Evolutionary conservation across 116 monocot species (phyloP).

Genomic region (Trichopus zeylanicus): DNA sequence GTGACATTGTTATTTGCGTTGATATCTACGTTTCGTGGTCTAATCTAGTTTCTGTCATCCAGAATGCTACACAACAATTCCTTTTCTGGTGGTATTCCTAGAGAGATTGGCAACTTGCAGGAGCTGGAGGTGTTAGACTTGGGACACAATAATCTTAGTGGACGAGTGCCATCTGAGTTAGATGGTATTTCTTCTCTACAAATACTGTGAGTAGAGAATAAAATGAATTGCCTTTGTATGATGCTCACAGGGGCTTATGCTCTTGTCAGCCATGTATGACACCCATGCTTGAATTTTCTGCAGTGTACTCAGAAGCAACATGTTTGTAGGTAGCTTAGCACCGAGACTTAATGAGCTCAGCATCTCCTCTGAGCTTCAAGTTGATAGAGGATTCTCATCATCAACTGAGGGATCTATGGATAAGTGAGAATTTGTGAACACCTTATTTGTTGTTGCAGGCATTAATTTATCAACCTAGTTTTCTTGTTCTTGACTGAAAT

Average conservation of each 20-base stretch:
- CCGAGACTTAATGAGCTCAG: conserved; percentile 15
- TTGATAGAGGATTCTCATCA: conserved; percentile 8
- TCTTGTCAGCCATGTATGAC: not conserved
- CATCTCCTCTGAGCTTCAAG: conserved; percentile 18
- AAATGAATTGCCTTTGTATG: not conserved
- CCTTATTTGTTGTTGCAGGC: not conserved
- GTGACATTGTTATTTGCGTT: not conserved
- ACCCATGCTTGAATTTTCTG: not conserved
- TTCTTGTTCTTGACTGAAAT: no score
- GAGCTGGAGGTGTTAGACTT: conserved; percentile 41
- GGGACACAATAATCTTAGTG: conserved; percentile 42
- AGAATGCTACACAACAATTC: conserved; percentile 52
- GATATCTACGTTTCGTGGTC: not conserved
- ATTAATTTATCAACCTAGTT: no score
- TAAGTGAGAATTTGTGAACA: conserved; percentile 14
- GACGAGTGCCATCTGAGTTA: conserved; percentile 33
- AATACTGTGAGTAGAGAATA: conserved; percentile 28
- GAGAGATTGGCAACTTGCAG: conserved; percentile 31
- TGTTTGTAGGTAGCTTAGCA: conserved; percentile 15
- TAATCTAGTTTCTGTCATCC: conserved; percentile 9
- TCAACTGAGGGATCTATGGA: conserved; percentile 12
- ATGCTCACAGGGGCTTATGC: not conserved
- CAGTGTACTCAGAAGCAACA: conserved; percentile 30
- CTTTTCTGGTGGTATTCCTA: conserved; percentile 42
- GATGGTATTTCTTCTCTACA: conserved; percentile 11